phyloP scores from a whole-genome alignment of 176 grass and related monocot species.

The Ananas comosus region DNA sequence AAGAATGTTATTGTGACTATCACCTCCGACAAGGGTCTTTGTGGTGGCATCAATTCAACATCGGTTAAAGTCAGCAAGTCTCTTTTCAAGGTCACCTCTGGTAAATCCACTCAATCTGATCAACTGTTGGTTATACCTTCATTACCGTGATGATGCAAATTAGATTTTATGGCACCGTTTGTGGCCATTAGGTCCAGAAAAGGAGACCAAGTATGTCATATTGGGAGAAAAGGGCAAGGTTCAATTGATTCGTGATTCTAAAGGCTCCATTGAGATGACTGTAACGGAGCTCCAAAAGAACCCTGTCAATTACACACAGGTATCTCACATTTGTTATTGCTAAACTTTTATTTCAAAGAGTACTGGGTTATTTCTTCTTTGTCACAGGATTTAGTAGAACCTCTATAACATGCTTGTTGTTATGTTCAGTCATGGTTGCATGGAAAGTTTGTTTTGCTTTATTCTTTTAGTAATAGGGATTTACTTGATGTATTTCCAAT shows the following conservation, averaged over 20 bases:
- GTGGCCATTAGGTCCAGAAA: slow-evolving; percentile 57
- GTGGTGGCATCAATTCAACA: slow-evolving; percentile 92
- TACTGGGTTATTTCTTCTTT: background rate
- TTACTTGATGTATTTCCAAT: background rate
- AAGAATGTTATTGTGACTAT: slow-evolving; percentile 86
- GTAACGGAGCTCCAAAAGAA: slow-evolving; percentile 74
- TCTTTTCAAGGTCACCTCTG: slow-evolving; percentile 68
- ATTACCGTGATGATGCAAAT: background rate
- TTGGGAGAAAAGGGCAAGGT: slow-evolving; percentile 96
- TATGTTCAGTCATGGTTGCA: too few relatives aligned
- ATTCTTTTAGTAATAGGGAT: too few relatives aligned
- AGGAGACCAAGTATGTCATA: slow-evolving; percentile 78
- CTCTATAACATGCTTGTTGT: background rate
- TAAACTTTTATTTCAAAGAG: background rate
- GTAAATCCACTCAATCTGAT: slow-evolving; percentile 26
- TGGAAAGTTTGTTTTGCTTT: too few relatives aligned
- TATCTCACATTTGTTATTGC: slow-evolving; percentile 9
- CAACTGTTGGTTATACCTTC: background rate
- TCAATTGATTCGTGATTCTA: slow-evolving; percentile 79
- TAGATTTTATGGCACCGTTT: slow-evolving; percentile 2
- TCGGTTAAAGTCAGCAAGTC: slow-evolving; percentile 95
- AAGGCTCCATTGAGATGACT: slow-evolving; percentile 46
- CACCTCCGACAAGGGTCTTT: slow-evolving; percentile 93
- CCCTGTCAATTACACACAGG: slow-evolving; percentile 92
- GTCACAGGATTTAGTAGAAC: background rate